Percentiles rank a stretch among this genome's conserved stretches.
phyloP scores from a whole-genome alignment of 2,329 filamentous ascomycete species.

The Verticillium longisporum region DNA sequence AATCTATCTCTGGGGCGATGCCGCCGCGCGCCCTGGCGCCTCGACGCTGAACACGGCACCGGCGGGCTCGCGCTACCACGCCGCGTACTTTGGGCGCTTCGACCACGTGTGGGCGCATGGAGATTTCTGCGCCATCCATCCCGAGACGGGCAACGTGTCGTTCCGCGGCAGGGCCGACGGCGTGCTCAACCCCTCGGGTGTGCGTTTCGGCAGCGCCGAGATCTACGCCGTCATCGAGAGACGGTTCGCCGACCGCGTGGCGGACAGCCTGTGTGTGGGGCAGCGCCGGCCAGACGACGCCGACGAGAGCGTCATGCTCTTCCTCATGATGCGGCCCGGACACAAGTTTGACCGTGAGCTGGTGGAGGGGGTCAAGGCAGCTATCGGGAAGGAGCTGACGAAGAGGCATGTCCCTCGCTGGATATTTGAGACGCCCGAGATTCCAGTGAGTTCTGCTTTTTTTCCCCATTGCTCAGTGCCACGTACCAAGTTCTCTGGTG shows the following conservation, averaged over 20 bases:
- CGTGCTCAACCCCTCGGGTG: conserved; percentile 71
- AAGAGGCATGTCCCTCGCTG: conserved; percentile 72
- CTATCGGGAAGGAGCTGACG: conserved; percentile 60
- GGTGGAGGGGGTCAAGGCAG: conserved; percentile 52
- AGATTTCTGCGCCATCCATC: conserved; percentile 69
- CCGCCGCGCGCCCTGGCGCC: conserved; percentile 12
- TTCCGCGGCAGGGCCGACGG: conserved; percentile 71
- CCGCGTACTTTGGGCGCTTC: conserved; percentile 57
- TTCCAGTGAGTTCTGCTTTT: conserved; percentile 53
- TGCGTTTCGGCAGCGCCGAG: conserved; percentile 74
- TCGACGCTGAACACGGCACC: conserved; percentile 19
- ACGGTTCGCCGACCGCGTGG: conserved; percentile 54
- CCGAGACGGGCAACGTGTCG: conserved; percentile 54
- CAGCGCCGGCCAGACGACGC: conserved; percentile 55
- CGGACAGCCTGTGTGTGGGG: conserved; percentile 74
- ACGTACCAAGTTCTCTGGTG: no score
- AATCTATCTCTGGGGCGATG: conserved; percentile 56
- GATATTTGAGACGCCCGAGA: conserved; percentile 73
- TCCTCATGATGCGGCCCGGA: conserved; percentile 51
- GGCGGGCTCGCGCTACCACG: conserved; percentile 49
- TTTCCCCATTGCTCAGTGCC: neutral
- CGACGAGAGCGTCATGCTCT: conserved; percentile 50
- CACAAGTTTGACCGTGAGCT: conserved; percentile 46
- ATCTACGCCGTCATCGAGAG: conserved; percentile 70
- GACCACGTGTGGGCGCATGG: conserved; percentile 73